These are phyloP conservation scores for Letharia lupina DNA, from an alignment of 495 filamentous ascomycete species.

Conservation along the genomic window DNA sequence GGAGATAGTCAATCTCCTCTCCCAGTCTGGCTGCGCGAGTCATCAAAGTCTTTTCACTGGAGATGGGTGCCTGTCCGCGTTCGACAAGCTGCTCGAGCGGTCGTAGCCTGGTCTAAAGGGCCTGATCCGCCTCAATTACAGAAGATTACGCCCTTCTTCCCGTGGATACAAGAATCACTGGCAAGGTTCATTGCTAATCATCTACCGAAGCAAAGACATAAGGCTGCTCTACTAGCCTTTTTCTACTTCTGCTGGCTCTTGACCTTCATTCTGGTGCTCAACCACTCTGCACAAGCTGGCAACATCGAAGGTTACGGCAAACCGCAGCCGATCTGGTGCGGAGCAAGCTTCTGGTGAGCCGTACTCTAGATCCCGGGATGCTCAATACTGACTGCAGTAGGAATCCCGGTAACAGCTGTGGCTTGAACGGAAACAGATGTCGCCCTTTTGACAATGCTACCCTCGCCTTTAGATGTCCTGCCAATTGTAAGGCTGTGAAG, in stretches of 20 bases:
- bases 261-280: conserved; percentile 58
- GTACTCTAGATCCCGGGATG: neutral
- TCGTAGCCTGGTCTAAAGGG: conserved; percentile 60
- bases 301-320: conserved; percentile 62
- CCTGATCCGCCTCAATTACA: conserved; percentile 56
- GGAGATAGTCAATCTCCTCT: conserved; percentile 22
- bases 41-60: conserved; percentile 46
- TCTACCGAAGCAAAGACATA: conserved; percentile 55
- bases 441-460: conserved; percentile 66
- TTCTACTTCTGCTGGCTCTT: conserved; percentile 65
- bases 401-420: conserved; percentile 63
- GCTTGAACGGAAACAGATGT: conserved; percentile 69
- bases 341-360: conserved; percentile 49
- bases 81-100: conserved; percentile 40
- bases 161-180: conserved; percentile 59
- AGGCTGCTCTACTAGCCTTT: conserved; percentile 48
- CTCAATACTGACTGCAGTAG: conserved; percentile 35
- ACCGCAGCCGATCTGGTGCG: conserved; percentile 59
- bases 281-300: conserved; percentile 51
- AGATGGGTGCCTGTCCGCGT: conserved; percentile 45
- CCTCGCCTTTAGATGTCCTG: conserved; percentile 71
- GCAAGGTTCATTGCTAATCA: conserved; percentile 51
- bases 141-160: conserved; percentile 61
- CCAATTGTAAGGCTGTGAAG: conserved; percentile 57
- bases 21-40: conserved; percentile 47